These are phyloP conservation scores for Trichoderma sp. DNA, from an alignment of 2,329 filamentous ascomycete species.

Conservation along the genomic window DNA sequence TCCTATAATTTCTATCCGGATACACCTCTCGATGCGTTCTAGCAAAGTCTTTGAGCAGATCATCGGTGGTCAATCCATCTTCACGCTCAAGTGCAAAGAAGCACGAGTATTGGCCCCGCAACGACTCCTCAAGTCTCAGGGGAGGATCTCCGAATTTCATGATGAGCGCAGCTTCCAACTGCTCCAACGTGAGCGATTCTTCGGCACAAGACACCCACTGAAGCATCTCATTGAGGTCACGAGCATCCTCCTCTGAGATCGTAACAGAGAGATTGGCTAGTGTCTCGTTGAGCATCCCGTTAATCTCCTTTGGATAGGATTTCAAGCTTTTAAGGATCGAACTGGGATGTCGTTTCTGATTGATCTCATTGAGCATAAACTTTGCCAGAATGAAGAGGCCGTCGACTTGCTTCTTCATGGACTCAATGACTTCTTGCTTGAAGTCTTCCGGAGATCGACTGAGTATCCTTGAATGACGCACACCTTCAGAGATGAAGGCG, in stretches of 20 bases:
- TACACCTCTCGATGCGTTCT: slow-evolving; percentile 32
- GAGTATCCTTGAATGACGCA: slow-evolving; percentile 42
- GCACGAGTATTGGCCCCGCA: slow-evolving; percentile 47
- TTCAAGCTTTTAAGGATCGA: slow-evolving; percentile 47
- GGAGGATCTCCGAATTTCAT: slow-evolving; percentile 45
- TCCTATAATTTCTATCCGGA: slow-evolving; percentile 24
- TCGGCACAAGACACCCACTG: slow-evolving; percentile 49
- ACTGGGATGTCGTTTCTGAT: slow-evolving; percentile 46
- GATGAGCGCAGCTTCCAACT: slow-evolving; percentile 47
- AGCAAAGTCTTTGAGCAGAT: slow-evolving; percentile 43
- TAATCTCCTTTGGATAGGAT: slow-evolving; percentile 46
- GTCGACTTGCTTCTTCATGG: slow-evolving; percentile 45
- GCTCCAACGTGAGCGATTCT: slow-evolving; percentile 45
- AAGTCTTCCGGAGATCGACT: slow-evolving; percentile 36
- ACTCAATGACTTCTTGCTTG: slow-evolving; percentile 41
- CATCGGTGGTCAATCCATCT: slow-evolving; percentile 46
- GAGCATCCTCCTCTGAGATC: slow-evolving; percentile 41
- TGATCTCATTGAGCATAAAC: slow-evolving; percentile 52
- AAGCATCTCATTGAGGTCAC: slow-evolving; percentile 49
- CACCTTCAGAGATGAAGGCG: slow-evolving; percentile 44
- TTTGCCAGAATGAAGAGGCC: slow-evolving; percentile 53
- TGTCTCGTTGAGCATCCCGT: slow-evolving; percentile 45
- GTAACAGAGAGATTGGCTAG: slow-evolving; percentile 44
- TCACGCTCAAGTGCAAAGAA: slow-evolving; percentile 49
- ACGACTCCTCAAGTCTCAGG: slow-evolving; percentile 43